Evolutionary conservation across 2,329 filamentous ascomycete genomes (phyloP).

Genomic region (Nemania sp.): DNA sequence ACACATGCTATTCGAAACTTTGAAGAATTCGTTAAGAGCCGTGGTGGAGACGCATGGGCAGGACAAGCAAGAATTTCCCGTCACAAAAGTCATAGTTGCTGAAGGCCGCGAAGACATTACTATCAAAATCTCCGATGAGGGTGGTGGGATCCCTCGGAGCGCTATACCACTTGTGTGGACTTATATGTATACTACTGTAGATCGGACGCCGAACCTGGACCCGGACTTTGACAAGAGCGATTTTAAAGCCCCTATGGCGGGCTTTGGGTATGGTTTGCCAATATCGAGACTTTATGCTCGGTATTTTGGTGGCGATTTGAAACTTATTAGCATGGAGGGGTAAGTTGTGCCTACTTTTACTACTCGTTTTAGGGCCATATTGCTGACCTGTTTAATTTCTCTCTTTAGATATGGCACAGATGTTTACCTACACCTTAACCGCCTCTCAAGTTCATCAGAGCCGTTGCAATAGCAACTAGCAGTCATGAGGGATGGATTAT

Average conservation of each 20-base stretch:
- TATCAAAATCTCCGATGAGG: slow-evolving; percentile 97
- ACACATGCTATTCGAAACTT: slow-evolving; percentile 99
- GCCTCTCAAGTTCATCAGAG: slow-evolving; percentile 93
- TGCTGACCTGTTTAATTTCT: slow-evolving; percentile 15
- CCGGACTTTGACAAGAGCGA: slow-evolving; percentile 99
- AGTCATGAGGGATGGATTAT: slow-evolving; percentile 82
- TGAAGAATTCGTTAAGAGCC: slow-evolving; percentile 97
- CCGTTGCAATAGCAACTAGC: slow-evolving; percentile 94
- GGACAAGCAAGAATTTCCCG: slow-evolving; percentile 94
- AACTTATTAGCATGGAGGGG: slow-evolving; percentile 99
- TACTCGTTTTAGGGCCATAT: not conserved
- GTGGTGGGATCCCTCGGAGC: slow-evolving; percentile 92
- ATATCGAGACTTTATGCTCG: slow-evolving; percentile 94
- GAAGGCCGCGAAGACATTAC: slow-evolving; percentile 99
- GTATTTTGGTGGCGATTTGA: slow-evolving; percentile 97
- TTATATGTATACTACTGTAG: slow-evolving; percentile 99
- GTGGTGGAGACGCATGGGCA: slow-evolving; percentile 96
- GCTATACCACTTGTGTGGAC: slow-evolving; percentile 99
- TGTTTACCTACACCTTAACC: slow-evolving; percentile 97
- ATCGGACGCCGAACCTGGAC: slow-evolving; percentile 92
- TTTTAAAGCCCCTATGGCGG: slow-evolving; percentile 99
- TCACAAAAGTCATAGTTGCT: slow-evolving; percentile 97
- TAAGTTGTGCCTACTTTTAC: slow-evolving; percentile 60
- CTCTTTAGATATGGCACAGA: slow-evolving; percentile 88
- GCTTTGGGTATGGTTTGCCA: slow-evolving; percentile 96